A percentile compares a stretch with the other conserved stretches of the same genome.
These are phyloP conservation scores for Pseudogymnoascus sp. DNA, from an alignment of 2,329 filamentous ascomycete species.

Conservation along the genomic window DNA sequence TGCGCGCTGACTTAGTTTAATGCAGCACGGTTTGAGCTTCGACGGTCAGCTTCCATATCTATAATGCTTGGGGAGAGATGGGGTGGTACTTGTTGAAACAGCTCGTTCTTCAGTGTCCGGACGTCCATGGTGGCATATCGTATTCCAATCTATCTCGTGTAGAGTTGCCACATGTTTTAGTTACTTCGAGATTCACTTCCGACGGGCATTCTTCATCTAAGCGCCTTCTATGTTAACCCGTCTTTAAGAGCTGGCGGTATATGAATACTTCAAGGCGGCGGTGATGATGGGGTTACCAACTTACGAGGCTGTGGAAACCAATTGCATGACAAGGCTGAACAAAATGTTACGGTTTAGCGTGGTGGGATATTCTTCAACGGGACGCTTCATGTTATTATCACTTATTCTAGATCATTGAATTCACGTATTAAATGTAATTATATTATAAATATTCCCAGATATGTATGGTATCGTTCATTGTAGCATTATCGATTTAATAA, in stretches of 20 bases:
- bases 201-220: conserved; percentile 44
- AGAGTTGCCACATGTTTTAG: conserved; percentile 86
- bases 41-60: neutral
- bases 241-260: neutral
- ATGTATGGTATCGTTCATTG: neutral
- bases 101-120: conserved; percentile 11
- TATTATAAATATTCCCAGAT: neutral
- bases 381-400: neutral
- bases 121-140: conserved; percentile 10
- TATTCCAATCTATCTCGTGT: conserved; percentile 66
- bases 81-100: conserved; percentile 14
- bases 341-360: neutral
- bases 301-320: neutral
- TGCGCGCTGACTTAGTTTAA: conserved; percentile 53
- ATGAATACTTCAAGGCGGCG: neutral
- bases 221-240: neutral
- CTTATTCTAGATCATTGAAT: neutral
- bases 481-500: neutral
- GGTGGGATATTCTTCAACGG: neutral
- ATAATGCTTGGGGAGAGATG: neutral
- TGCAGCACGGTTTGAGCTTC: conserved; percentile 58
- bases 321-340: neutral
- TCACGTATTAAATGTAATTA: conserved; percentile 3
- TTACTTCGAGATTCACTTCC: conserved; percentile 57
- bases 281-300: neutral